Evolutionary conservation across 2,329 filamentous ascomycete genomes (phyloP), one percentile per base, ranked within the genome.

Genomic region (Phyllosticta citribraziliensis): DNA sequence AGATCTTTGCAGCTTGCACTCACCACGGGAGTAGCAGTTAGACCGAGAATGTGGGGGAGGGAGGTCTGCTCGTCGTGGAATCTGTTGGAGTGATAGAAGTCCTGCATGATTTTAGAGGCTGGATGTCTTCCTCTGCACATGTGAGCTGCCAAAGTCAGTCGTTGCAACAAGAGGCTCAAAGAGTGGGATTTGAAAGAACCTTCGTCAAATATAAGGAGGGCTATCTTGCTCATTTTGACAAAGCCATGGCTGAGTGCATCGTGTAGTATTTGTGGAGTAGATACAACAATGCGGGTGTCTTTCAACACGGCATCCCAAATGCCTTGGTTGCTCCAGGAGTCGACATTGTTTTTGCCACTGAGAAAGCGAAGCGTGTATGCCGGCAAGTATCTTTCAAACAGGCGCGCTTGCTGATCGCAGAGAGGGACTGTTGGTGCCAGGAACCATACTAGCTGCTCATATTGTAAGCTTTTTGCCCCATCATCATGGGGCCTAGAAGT

Each of bases 121-220:
- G 88, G 79, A 65, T 86, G 81, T 1, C 82, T 84, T 19, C 79
- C 77, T 5, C 79, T 80, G 66, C 88, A 93, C 69, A 91, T 86
- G 69, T 96, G 91, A 10, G 88, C 91, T 88, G 51, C 2, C 33
- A 53, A 17, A 53, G 25, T 53, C 52, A 53, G 52, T 14, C n/a
- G 55, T 60, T 24, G 17, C 52, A 17, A 56, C 30, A 54, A 11
- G 61, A 50, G 35, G 35, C 8, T 6, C 6, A 51, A 14, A 17
- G 14, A 19, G 6, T 12, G 10, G 52, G 12, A 14, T 30, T 11
- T 33, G 22, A 22, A 64, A 74, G 59, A 69, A 87, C 89, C 89
- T 84, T 96, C 91, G 68, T 96, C 91, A 66, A 96, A 88, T 0
- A 96, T 81, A 17, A 95, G 74, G 4, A 96, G 76, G 5, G 86